Evolutionary conservation across 2,329 filamentous ascomycete genomes (phyloP), one percentile per base, ranked within the genome.

Genomic region (Diaporthe ilicicola): DNA sequence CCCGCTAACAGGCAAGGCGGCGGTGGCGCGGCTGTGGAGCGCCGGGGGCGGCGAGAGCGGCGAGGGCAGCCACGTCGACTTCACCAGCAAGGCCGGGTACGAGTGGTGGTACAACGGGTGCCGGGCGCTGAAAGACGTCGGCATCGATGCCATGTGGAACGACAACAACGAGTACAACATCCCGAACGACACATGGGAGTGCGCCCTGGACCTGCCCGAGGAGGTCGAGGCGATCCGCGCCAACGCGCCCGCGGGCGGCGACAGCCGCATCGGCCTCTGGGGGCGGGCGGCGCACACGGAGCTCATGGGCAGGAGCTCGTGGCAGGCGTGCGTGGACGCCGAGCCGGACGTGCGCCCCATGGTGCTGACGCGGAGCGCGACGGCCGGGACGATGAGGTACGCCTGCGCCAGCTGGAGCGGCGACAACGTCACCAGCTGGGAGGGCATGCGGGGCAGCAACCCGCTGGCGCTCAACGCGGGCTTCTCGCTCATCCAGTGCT

Each of bases 151-250:
- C 59, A 93, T 93, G 81, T 94, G 92, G 92, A 94, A 94, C 74
- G 92, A 94, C 77, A 94, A 94, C 79, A 94, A 93, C 74, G 92
- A 94, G 78, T 94, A 93, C 78, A 90, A 89, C 0, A 84, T 92
- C 3, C 86, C 89, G 0, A 84, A 88, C 72, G 92, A 94, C 71
- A 83, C 87, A 29, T 93, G 91, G 91, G 81, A 88, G 69, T 87
- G 90, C 65, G 87, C 88, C 0, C 82, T 93, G 0, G 84, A 89
- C 1, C 81, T 80, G 1, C 81, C 82, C 0, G 77, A 80, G 0
- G 29, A 17, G 42, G 15, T 37, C 27, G 59, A 64, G 29, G 44
- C 44, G 7, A 37, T 37, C 19, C 29, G 13, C n/a, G 15, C 2
- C 44, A 50, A 37, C 29, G 80, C 78, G 1, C 78, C 79, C 19